Conservation (phyloP, 306 rosid species). For the Ormosia emarginata region DNA sequence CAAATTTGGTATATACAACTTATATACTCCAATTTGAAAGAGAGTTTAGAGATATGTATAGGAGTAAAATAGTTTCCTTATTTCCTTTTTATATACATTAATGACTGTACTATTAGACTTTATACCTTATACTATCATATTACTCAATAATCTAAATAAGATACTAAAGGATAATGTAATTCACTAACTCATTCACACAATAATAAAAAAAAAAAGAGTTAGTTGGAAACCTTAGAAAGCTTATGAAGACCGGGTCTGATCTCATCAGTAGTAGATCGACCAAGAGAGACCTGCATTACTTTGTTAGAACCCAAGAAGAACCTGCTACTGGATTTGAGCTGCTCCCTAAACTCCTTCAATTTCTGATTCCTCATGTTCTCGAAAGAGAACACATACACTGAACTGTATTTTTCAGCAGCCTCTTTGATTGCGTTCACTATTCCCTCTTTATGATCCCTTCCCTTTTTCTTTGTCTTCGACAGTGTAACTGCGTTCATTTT, state of each 20-base stretch:
- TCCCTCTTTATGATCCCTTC: slow-evolving; percentile 75
- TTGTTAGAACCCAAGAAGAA: slow-evolving; percentile 95
- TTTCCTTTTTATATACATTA: too few species aligned
- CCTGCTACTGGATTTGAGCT: slow-evolving; percentile 67
- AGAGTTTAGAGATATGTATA: too few species aligned
- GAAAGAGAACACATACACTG: slow-evolving; percentile 67
- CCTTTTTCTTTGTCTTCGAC: slow-evolving; percentile 91
- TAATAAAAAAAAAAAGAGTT: too few species aligned
- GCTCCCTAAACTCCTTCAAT: slow-evolving; percentile 86
- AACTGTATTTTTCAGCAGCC: slow-evolving; percentile 67
- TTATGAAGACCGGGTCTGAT: slow-evolving; percentile 50
- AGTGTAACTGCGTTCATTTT: slow-evolving; percentile 61
- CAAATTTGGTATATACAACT: too few species aligned
- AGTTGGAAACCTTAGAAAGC: slow-evolving; percentile 68
- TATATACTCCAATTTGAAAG: too few species aligned
- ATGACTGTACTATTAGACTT: too few species aligned
- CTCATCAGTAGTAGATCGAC: slow-evolving; percentile 78
- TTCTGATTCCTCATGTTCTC: slow-evolving; percentile 95
- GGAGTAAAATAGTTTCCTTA: too few species aligned
- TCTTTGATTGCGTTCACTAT: slow-evolving; percentile 59
- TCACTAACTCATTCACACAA: too few species aligned
- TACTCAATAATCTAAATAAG: too few species aligned
- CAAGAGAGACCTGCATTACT: slow-evolving; percentile 87
- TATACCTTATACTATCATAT: too few species aligned
- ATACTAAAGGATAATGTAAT: too few species aligned